Conservation (phyloP, 331 rosid genomes). For the Quercus lobata region DNA sequence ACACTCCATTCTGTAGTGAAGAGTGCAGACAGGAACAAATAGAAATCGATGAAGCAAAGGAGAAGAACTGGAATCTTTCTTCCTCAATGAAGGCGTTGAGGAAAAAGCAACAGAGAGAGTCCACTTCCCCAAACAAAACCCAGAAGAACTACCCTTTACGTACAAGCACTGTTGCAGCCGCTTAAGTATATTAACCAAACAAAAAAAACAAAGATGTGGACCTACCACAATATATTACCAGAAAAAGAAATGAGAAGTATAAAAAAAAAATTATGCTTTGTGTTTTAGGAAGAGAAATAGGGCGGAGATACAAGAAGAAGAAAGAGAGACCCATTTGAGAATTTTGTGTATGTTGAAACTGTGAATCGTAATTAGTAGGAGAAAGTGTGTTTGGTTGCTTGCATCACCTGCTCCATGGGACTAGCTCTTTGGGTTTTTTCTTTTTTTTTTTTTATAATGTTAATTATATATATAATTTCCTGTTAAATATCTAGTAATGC, state of each 20-base stretch:
- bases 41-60: conserved; percentile 63
- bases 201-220: background rate
- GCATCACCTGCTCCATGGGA: conserved; percentile 45
- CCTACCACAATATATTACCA: background rate
- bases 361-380: conserved; percentile 26
- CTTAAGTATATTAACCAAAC: conserved; percentile 21
- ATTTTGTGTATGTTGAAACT: conserved; percentile 20
- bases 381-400: conserved; percentile 3
- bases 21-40: conserved; percentile 90
- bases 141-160: conserved; percentile 47
- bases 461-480: background rate
- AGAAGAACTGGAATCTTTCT: conserved; percentile 57
- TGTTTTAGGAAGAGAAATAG: conserved; percentile 11
- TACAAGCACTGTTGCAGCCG: conserved; percentile 79
- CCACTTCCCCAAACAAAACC: conserved; percentile 52
- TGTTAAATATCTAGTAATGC: background rate
- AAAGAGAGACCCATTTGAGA: conserved; percentile 22
- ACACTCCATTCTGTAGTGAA: conserved; percentile 88
- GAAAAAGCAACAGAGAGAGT: conserved; percentile 64
- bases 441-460: background rate
- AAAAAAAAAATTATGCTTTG: background rate
- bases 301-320: conserved; percentile 25
- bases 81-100: conserved; percentile 71
- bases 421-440: conserved; percentile 30
- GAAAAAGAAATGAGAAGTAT: background rate